phyloP scores from a whole-genome alignment of 2,329 filamentous ascomycete species.

The Calonectria hawksworthii region DNA sequence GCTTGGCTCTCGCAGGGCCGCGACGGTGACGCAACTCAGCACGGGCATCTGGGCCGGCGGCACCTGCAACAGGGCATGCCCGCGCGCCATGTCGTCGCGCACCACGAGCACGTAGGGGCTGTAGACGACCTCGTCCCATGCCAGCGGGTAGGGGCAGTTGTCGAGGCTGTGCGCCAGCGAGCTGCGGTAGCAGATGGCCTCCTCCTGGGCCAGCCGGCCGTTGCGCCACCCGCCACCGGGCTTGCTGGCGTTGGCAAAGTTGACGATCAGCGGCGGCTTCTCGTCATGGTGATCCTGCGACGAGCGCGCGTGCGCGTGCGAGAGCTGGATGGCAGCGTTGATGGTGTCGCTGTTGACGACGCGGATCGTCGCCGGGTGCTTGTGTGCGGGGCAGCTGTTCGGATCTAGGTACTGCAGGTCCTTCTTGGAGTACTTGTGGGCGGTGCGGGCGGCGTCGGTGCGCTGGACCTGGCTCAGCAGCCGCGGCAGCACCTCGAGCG shows the following conservation, averaged over 20 bases:
- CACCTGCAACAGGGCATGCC: not conserved
- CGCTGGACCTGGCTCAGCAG: slow-evolving; percentile 5
- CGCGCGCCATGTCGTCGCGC: slow-evolving; percentile 18
- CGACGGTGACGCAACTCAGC: slow-evolving; percentile 19
- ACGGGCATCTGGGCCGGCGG: slow-evolving; percentile 7
- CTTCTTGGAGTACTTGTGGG: slow-evolving; percentile 4
- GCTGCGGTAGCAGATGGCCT: slow-evolving; percentile 27
- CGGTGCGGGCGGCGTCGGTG: not conserved
- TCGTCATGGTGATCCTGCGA: not conserved
- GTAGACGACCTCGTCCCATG: slow-evolving; percentile 24
- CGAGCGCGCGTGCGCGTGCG: not conserved
- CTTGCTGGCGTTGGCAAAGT: slow-evolving; percentile 26
- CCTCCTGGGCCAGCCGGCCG: slow-evolving; percentile 24
- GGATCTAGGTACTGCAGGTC: slow-evolving; percentile 17
- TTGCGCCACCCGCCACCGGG: slow-evolving; percentile 27
- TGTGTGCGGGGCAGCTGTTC: slow-evolving; percentile 12
- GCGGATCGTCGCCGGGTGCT: slow-evolving; percentile 13
- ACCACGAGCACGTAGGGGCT: slow-evolving; percentile 26
- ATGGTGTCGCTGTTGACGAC: slow-evolving; percentile 28
- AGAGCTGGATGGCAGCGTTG: slow-evolving; percentile 16
- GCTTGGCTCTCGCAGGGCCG: slow-evolving; percentile 13
- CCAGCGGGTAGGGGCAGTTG: slow-evolving; percentile 10
- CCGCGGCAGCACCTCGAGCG: slow-evolving; percentile 7
- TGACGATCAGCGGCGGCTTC: not conserved
- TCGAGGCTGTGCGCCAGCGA: slow-evolving; percentile 20